These are phyloP conservation scores for Ceratobasidium sp. DNA, from an alignment of 1,284 basidiomycete species.

Conservation along the genomic window DNA sequence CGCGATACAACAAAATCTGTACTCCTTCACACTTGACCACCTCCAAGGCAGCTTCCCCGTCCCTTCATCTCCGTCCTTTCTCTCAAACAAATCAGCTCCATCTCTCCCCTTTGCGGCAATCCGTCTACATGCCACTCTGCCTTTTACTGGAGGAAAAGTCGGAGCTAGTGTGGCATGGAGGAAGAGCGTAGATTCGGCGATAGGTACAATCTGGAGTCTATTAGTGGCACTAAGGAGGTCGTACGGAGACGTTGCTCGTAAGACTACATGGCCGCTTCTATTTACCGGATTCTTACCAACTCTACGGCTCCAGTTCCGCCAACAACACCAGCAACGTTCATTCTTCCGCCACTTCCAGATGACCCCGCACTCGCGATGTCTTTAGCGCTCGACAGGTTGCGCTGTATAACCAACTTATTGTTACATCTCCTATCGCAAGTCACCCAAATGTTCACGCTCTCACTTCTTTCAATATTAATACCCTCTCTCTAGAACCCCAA, in stretches of 20 bases:
- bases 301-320: not conserved
- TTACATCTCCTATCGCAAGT: constrained; percentile 67
- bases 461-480: not conserved
- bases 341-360: constrained; percentile 49
- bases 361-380: constrained; percentile 64
- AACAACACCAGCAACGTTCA: constrained; percentile 21
- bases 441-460: not conserved
- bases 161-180: constrained; percentile 78
- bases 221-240: constrained; percentile 71
- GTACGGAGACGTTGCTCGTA: constrained; percentile 62
- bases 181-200: constrained; percentile 75
- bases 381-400: constrained; percentile 71
- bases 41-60: constrained; percentile 68
- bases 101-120: constrained; percentile 66
- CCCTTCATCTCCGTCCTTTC: constrained; percentile 56
- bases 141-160: constrained; percentile 80
- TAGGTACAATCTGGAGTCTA: constrained; percentile 72
- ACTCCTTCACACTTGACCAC: constrained; percentile 66
- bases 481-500: constrained; percentile 63
- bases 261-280: constrained; percentile 39
- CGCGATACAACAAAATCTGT: constrained; percentile 65
- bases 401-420: constrained; percentile 67
- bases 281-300: not conserved
- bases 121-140: constrained; percentile 70
- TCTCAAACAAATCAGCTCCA: not conserved